Conservation (phyloP, 805 yeast genomes). For the Metahyphopichia silvanorum region DNA sequence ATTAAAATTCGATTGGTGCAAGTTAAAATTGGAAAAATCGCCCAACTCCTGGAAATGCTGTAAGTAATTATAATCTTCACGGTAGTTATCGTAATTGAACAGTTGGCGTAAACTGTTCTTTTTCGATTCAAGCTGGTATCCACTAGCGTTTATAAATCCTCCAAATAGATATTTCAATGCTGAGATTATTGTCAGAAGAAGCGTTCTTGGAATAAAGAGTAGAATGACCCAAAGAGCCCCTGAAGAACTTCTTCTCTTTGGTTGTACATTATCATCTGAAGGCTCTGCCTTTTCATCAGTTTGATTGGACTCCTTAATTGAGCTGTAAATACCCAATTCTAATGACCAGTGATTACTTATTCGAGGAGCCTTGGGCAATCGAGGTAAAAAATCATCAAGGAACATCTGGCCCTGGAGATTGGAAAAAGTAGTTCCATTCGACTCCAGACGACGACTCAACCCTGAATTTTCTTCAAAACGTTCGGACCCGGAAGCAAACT, state of each 20-base stretch:
- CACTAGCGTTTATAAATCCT: not conserved
- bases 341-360: slow-evolving; percentile 40
- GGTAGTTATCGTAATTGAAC: slow-evolving; percentile 25
- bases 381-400: slow-evolving; percentile 27
- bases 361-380: slow-evolving; percentile 38
- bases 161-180: slow-evolving; percentile 22
- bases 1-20: slow-evolving; percentile 22
- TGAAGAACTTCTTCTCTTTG: slow-evolving; percentile 6
- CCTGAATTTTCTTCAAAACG: slow-evolving; percentile 6
- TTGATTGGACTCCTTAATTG: slow-evolving; percentile 17
- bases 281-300: slow-evolving; percentile 2
- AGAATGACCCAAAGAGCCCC: slow-evolving; percentile 48
- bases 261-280: slow-evolving; percentile 1
- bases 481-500: slow-evolving; percentile 9
- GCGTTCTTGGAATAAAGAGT: slow-evolving; percentile 52
- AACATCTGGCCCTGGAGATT: slow-evolving; percentile 27
- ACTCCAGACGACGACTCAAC: slow-evolving; percentile 6
- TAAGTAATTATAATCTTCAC: slow-evolving; percentile 13
- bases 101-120: slow-evolving; percentile 14
- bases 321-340: slow-evolving; percentile 37
- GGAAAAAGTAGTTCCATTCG: slow-evolving; percentile 3
- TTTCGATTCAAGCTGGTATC: slow-evolving; percentile 3
- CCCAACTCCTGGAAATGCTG: not conserved
- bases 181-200: slow-evolving; percentile 41
- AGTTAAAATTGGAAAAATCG: slow-evolving; percentile 6